Evolutionary conservation across 169 alveolate species (phyloP), one percentile per base, ranked within the genome.

Genomic region (Plasmodium inui): DNA sequence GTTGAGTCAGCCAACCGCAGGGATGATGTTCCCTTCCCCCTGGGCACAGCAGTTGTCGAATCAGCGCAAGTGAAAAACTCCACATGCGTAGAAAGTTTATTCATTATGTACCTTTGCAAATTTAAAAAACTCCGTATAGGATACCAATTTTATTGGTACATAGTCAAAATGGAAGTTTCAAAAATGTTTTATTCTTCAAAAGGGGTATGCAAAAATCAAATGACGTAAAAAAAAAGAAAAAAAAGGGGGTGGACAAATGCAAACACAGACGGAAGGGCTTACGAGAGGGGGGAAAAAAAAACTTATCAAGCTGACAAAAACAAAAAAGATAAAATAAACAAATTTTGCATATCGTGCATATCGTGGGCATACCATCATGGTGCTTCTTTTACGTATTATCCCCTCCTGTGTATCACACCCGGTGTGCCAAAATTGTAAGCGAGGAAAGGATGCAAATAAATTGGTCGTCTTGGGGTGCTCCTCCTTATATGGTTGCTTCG

Each of bases 401-500:
- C 76, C 14, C 37, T 67, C n/a, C 30, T 12, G 41, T 67, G 30
- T 10, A 19, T 12, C 0, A 19, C 37, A 22, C 30, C 76, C 76
- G 6, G 22, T 26, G 39, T 22, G 37, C 76, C 37, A 19, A 67
- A 67, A 26, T 67, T 67, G 76, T n/a, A 67, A 67, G n/a, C 76
- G n/a, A 0, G 76, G 55, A 26, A 70, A 26, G 74, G 74, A n/a
- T n/a, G 30, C 3, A 84, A 84, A 67, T 19, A 34, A 82, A 9
- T 7, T 46, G 61, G 3, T 1, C 91, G n/a, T 12, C 19, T 14
- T 34, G 8, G n/a, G 19, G 26, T 34, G 39, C n/a, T 14, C 67
- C 70, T 26, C 37, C 39, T 55, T 91, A 91, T 34, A 91, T 46
- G 26, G 91, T 46, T 26, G 83, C n/a, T 91, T 91, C 95, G 61